phyloP scores from a whole-genome alignment of 2,329 filamentous ascomycete genomes.

The Trichophyton verrucosum region DNA sequence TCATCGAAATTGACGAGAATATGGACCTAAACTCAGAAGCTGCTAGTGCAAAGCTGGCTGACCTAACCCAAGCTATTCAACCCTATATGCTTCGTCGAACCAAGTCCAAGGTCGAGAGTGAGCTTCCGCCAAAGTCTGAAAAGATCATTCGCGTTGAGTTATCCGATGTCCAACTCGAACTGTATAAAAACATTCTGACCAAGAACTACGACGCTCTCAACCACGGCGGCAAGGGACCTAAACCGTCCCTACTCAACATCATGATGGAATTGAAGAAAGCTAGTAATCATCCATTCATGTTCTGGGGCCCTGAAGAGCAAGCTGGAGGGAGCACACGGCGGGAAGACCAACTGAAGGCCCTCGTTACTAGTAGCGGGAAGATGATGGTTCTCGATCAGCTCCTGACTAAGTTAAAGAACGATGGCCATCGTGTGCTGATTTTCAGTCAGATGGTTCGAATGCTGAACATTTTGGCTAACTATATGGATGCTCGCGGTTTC shows the following conservation, averaged over 20 bases:
- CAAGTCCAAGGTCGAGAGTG: slow-evolving; percentile 94
- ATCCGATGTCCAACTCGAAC: slow-evolving; percentile 90
- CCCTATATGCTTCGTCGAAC: slow-evolving; percentile 92
- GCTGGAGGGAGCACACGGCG: slow-evolving; percentile 66
- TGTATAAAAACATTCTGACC: slow-evolving; percentile 97
- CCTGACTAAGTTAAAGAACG: slow-evolving; percentile 82
- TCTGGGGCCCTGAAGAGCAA: slow-evolving; percentile 81
- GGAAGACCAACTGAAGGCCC: slow-evolving; percentile 79
- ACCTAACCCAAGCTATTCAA: slow-evolving; percentile 74
- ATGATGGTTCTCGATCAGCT: slow-evolving; percentile 98
- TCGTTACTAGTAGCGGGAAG: slow-evolving; percentile 96
- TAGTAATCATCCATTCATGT: slow-evolving; percentile 98
- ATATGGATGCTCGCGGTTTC: slow-evolving; percentile 84
- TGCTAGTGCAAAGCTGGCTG: slow-evolving; percentile 74
- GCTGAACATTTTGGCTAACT: slow-evolving; percentile 90
- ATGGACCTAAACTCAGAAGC: slow-evolving; percentile 71
- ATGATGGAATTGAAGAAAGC: slow-evolving; percentile 99
- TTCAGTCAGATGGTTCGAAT: slow-evolving; percentile 99
- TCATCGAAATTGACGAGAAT: slow-evolving; percentile 80
- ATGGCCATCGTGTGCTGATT: slow-evolving; percentile 89
- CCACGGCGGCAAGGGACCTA: slow-evolving; percentile 78
- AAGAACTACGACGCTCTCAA: slow-evolving; percentile 92
- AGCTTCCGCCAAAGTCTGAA: slow-evolving; percentile 90
- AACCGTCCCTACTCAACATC: slow-evolving; percentile 90
- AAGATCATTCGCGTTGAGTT: slow-evolving; percentile 98